Percentiles rank a stretch among this genome's conserved stretches.
Conservation (phyloP, 306 rosid genomes). For the Medicago lupulina region DNA sequence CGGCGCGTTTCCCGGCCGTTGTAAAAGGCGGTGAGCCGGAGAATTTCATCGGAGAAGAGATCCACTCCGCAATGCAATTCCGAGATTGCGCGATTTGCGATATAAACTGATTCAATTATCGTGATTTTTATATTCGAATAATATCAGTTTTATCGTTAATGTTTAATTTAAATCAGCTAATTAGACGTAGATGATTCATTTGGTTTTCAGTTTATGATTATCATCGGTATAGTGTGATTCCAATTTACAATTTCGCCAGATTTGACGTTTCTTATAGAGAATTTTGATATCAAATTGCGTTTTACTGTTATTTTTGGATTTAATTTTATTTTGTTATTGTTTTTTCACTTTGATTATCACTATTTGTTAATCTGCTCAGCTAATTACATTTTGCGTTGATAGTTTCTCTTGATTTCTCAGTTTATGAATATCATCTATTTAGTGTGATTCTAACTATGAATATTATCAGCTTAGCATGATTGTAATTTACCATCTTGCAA, state of each 20-base stretch:
- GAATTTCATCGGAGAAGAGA: background rate
- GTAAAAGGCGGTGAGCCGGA: background rate
- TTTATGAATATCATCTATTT: background rate
- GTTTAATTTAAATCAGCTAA: background rate
- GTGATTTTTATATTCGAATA: background rate
- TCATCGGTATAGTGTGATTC: background rate
- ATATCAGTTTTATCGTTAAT: background rate
- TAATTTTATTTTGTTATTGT: too few species aligned
- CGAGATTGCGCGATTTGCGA: background rate
- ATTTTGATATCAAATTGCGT: too few species aligned
- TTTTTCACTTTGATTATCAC: too few species aligned
- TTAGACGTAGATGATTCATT: too few species aligned
- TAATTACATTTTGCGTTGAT: background rate
- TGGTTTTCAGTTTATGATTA: background rate
- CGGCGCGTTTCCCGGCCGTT: background rate
- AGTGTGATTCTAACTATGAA: background rate
- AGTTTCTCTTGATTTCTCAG: background rate
- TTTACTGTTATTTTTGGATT: too few species aligned
- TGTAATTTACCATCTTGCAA: background rate
- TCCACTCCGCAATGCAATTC: background rate
- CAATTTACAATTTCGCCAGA: too few species aligned
- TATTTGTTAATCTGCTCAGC: background rate
- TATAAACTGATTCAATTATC: background rate
- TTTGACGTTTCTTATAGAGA: background rate
- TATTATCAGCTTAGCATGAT: too few species aligned